Evolutionary conservation across 805 yeast genomes (phyloP), one percentile per base, ranked within the genome.

Genomic region (Yarrowia bubula): DNA sequence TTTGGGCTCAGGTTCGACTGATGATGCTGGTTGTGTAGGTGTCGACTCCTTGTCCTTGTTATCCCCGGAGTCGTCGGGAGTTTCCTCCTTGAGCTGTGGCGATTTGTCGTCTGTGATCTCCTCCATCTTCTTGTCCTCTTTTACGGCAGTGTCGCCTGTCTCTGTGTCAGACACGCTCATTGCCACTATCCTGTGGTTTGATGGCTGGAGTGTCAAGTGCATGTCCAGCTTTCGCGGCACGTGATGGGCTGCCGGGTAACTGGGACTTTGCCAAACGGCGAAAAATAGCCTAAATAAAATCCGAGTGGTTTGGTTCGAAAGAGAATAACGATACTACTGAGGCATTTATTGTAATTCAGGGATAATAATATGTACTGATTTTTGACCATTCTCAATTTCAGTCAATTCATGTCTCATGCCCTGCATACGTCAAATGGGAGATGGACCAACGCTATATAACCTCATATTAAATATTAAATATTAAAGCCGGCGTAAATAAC

Each of bases 161-260:
- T 55, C 61, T 13, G 39, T 55, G 31, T 55, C 61, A 38, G 61
- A 55, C 61, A 55, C 61, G 39, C 61, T 55, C 61, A 55, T 55
- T 55, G 37, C 61, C 61, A 39, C 61, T 55, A 31, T 55, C 61
- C 47, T 39, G 37, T 55, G 28, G 38, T 55, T 33, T 18, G 61
- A 6, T 22, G 61, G 46, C 39, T 35, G 32, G 61, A 31, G 61
- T 55, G 47, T 39, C 38, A 31, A 41, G 61, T 55, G 61, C 46
- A 37, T 51, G 28, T 22, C 33, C 55, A 38, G 58, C 17, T 48
- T 51, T 13, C 13, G 35, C 31, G 11, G 41, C 61, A 55, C 61
- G 61, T 55, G 61, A 51, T 51, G 28, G 15, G 31, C 47, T 51
- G n/a, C 47, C 37, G 61, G 61, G 61, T 55, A 55, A 55, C 37